These are phyloP conservation scores for Zopfochytrium polystomum DNA, from an alignment of 371 early-diverging fungal genomes.

Conservation along the genomic window DNA sequence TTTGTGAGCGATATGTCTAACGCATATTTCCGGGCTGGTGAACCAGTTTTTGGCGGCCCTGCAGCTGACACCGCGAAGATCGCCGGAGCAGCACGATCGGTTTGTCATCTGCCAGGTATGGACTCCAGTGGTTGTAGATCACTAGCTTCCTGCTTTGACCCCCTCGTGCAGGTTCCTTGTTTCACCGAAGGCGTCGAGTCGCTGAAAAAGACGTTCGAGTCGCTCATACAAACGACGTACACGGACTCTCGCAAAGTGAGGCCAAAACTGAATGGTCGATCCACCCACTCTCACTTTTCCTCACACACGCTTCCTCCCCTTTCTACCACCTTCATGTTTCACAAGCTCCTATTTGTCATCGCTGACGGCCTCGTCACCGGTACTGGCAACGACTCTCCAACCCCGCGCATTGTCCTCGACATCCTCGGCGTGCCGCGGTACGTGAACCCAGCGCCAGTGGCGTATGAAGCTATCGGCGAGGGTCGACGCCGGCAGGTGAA, in stretches of 20 bases:
- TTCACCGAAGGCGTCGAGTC: conserved; percentile 96
- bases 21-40: neutral
- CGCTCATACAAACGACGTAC: conserved; percentile 86
- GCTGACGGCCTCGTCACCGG: conserved; percentile 64
- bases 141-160: conserved; percentile 7
- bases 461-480: conserved; percentile 61
- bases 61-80: conserved; percentile 65
- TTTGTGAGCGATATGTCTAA: neutral
- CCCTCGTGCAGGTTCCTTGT: conserved; percentile 67
- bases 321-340: too few species aligned
- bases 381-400: conserved; percentile 83
- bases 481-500: conserved; percentile 64
- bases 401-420: conserved; percentile 83
- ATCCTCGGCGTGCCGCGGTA: conserved; percentile 74
- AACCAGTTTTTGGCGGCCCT: conserved; percentile 69
- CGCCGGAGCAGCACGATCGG: conserved; percentile 78
- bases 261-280: conserved; percentile 60
- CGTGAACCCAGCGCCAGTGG: conserved; percentile 44
- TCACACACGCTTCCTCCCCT: neutral
- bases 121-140: conserved; percentile 55
- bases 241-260: conserved; percentile 84
- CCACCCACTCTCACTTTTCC: conserved; percentile 27
- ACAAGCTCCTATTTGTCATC: conserved; percentile 4
- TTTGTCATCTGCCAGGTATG: conserved; percentile 81
- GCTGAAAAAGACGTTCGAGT: conserved; percentile 90